phyloP scores from a whole-genome alignment of 805 yeast species.

The Yarrowia divulgata region DNA sequence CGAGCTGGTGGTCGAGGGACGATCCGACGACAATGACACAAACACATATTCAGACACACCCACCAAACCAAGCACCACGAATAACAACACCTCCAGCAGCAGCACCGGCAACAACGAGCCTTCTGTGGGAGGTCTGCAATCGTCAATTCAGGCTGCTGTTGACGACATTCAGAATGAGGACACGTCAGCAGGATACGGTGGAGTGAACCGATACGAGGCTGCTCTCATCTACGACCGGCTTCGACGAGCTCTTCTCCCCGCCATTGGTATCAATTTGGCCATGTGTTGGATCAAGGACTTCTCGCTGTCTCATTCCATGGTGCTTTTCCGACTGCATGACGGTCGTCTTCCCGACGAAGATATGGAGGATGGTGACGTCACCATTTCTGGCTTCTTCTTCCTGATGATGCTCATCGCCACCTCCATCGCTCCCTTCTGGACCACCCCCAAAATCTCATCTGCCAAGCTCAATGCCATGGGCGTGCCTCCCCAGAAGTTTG shows the following conservation, averaged over 20 bases:
- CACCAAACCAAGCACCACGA: background rate
- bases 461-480: constrained; percentile 33
- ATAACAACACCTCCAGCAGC: background rate
- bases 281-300: constrained; percentile 39
- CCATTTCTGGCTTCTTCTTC: constrained; percentile 21
- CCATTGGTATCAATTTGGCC: constrained; percentile 29
- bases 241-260: background rate
- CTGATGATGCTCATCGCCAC: constrained; percentile 29
- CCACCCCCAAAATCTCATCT: constrained; percentile 17
- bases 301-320: constrained; percentile 24
- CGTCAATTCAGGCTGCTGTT: constrained; percentile 26
- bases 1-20: constrained; percentile 26
- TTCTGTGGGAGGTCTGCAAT: background rate
- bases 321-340: constrained; percentile 15
- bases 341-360: constrained; percentile 26
- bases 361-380: background rate
- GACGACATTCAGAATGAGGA: constrained; percentile 33
- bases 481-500: constrained; percentile 31
- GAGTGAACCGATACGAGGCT: constrained; percentile 35
- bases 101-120: background rate
- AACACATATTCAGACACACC: background rate
- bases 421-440: constrained; percentile 33
- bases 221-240: constrained; percentile 22
- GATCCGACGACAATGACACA: background rate
- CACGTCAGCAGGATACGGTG: constrained; percentile 35